A percentile compares a stretch with the other conserved stretches of the same genome.
Evolutionary conservation across 2,329 filamentous ascomycete genomes (phyloP).

Genomic region (Sclerotinia subarctica): DNA sequence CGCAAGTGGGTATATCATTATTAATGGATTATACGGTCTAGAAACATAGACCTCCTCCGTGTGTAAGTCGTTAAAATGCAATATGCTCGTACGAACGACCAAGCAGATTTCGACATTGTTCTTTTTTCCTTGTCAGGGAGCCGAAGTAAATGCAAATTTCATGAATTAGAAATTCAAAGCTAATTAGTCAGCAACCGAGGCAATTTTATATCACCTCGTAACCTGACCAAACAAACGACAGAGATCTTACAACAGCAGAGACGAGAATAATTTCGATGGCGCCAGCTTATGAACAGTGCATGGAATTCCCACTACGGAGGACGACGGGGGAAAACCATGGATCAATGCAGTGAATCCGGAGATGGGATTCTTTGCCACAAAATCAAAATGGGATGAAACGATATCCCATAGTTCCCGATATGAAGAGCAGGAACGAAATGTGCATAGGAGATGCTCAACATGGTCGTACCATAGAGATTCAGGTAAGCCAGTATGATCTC

Average conservation of each 20-base stretch:
- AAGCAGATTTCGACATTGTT: neutral
- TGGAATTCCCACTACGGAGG: neutral
- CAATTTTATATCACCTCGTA: slow-evolving; percentile 12
- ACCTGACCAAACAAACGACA: slow-evolving; percentile 18
- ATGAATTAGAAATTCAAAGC: slow-evolving; percentile 1
- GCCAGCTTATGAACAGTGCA: slow-evolving; percentile 13
- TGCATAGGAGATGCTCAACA: neutral
- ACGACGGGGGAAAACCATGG: neutral
- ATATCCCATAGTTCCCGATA: neutral
- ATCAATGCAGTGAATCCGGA: neutral
- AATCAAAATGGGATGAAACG: slow-evolving; percentile 5
- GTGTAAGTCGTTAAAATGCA: neutral
- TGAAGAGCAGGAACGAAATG: neutral
- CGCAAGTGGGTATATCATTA: too few relatives aligned
- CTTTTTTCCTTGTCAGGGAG: neutral
- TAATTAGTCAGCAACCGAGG: slow-evolving; percentile 13
- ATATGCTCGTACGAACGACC: neutral
- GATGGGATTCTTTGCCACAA: neutral
- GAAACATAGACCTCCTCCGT: neutral
- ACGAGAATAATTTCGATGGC: neutral
- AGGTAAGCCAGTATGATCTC: neutral
- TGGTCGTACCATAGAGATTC: neutral
- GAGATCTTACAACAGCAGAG: slow-evolving; percentile 12
- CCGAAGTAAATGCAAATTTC: neutral
- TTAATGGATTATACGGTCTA: neutral